phyloP scores from a whole-genome alignment of 805 yeast genomes.

The Cyberlindnera japonica region DNA sequence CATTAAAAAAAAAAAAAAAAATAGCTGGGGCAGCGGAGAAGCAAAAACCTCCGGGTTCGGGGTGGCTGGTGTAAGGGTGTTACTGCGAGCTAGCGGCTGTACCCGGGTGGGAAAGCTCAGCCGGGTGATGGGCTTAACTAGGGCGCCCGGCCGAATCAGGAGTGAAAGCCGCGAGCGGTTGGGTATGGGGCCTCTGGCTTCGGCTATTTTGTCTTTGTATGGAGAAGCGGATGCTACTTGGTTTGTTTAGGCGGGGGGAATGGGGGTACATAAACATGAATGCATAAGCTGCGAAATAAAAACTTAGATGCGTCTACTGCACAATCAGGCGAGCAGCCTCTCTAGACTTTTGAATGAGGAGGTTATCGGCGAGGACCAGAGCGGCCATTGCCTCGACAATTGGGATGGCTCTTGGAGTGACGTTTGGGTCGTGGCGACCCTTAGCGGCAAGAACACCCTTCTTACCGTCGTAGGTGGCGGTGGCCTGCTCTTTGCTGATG shows the following conservation, averaged over 20 bases:
- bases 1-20: too few species aligned
- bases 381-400: conserved; percentile 98
- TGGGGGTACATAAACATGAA: background rate
- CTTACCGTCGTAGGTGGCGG: conserved; percentile 85
- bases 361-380: conserved; percentile 83
- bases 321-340: conserved; percentile 45
- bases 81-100: conserved; percentile 2
- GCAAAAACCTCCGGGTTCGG: conserved; percentile 9
- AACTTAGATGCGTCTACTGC: background rate
- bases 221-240: too few species aligned
- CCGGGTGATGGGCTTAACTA: conserved; percentile 5
- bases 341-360: conserved; percentile 83
- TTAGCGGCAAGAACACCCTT: conserved; percentile 88
- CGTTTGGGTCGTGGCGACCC: conserved; percentile 98
- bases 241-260: conserved; percentile 1
- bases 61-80: conserved; percentile 7
- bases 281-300: background rate
- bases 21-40: conserved; percentile 15
- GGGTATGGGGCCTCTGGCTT: background rate
- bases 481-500: conserved; percentile 86
- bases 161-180: background rate
- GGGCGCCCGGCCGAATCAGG: background rate
- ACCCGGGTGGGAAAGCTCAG: conserved; percentile 1
- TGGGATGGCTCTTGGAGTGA: conserved; percentile 97
- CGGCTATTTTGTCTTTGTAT: background rate